Conservation (phyloP, 2,329 filamentous ascomycete genomes). For the Colletotrichum coccodes region DNA sequence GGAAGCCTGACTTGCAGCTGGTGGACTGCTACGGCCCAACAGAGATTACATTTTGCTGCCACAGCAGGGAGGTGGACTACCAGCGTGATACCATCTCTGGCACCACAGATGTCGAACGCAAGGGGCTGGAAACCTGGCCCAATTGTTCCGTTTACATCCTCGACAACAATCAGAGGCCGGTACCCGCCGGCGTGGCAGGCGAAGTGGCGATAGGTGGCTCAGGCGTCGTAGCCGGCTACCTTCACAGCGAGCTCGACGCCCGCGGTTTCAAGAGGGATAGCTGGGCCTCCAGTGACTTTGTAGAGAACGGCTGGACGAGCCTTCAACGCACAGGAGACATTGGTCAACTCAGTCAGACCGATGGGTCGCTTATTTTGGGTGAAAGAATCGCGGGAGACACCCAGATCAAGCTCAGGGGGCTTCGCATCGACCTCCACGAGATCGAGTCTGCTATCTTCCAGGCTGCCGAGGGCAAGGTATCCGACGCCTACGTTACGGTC, state of each 20-base stretch:
- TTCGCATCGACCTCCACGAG: slow-evolving; percentile 52
- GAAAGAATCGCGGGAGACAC: slow-evolving; percentile 52
- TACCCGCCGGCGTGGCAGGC: slow-evolving; percentile 48
- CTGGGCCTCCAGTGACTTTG: neutral
- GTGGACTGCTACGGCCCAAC: slow-evolving; percentile 6
- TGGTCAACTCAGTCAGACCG: neutral
- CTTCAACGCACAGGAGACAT: neutral
- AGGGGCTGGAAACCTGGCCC: slow-evolving; percentile 35
- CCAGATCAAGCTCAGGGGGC: slow-evolving; percentile 44
- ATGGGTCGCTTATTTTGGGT: slow-evolving; percentile 32
- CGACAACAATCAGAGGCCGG: slow-evolving; percentile 43
- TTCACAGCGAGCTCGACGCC: slow-evolving; percentile 31
- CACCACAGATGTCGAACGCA: slow-evolving; percentile 6
- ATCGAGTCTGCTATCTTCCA: slow-evolving; percentile 41
- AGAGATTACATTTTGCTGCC: no score
- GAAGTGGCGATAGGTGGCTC: slow-evolving; percentile 45
- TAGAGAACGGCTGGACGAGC: neutral
- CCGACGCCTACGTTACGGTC: slow-evolving; percentile 36
- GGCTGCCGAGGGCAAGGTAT: slow-evolving; percentile 27
- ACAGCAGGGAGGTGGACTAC: slow-evolving; percentile 5
- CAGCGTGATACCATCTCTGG: slow-evolving; percentile 35
- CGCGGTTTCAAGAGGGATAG: neutral
- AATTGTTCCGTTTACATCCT: slow-evolving; percentile 54
- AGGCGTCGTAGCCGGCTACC: slow-evolving; percentile 46
- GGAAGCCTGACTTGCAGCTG: neutral